Conservation (phyloP, 371 early-diverging fungal species). For the Mycotypha africana region DNA sequence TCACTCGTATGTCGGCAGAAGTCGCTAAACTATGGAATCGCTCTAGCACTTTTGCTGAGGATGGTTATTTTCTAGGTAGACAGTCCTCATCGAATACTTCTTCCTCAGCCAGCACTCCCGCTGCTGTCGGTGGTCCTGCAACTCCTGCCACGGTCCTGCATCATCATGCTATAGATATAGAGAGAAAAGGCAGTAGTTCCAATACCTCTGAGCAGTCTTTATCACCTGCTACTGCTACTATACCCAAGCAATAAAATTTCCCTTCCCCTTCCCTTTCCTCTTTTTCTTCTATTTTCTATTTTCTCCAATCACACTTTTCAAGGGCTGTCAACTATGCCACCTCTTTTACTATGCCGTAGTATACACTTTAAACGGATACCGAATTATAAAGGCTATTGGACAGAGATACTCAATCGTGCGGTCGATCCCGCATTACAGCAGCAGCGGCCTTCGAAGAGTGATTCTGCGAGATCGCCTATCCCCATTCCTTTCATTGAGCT, state of each 20-base stretch:
- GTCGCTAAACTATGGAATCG: slow-evolving; percentile 45
- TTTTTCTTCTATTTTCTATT: background rate
- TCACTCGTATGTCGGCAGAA: slow-evolving; percentile 45
- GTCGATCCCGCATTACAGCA: too few species aligned
- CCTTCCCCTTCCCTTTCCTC: background rate
- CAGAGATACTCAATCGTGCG: slow-evolving; percentile 19
- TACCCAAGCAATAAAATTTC: background rate
- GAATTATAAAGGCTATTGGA: slow-evolving; percentile 36
- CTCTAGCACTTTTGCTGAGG: slow-evolving; percentile 29
- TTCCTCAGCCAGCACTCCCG: too few species aligned
- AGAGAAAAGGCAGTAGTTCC: too few species aligned
- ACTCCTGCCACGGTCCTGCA: too few species aligned
- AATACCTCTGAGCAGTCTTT: too few species aligned
- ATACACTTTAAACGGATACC: slow-evolving; percentile 18
- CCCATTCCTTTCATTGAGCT: slow-evolving; percentile 9
- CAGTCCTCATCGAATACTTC: too few species aligned
- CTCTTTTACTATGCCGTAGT: too few species aligned
- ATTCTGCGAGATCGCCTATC: background rate
- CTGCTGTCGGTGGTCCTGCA: too few species aligned
- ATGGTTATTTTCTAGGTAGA: slow-evolving; percentile 25
- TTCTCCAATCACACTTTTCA: slow-evolving; percentile 5
- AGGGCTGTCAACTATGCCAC: too few species aligned
- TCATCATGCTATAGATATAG: too few species aligned
- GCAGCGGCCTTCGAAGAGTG: background rate
- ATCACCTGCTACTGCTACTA: too few species aligned